Evolutionary conservation across 176 grass and related monocot species (phyloP), one percentile per base, ranked within the genome.

Genomic region (Bolboschoenus planiculmis): DNA sequence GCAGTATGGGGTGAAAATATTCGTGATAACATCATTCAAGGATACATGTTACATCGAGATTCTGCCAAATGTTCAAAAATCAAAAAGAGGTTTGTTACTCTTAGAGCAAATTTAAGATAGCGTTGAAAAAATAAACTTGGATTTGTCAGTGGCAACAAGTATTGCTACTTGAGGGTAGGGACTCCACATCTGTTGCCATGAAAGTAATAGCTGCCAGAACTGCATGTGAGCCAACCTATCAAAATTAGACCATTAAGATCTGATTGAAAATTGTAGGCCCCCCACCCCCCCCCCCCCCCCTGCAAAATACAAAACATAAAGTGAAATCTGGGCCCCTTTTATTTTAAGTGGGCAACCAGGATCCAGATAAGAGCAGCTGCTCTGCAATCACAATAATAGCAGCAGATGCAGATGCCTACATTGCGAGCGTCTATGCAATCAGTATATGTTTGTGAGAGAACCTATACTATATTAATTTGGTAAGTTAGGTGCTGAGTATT

Each of bases 1-100:
- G 80, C 86, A 93, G 91, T 93, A 93, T 33, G 91, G 91, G 16
- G 88, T 93, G 72, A 93, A 93, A 86, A 90, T 93, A 87, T 90
- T 93, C 82, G 88, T 93, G 43, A 93, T 93, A 84, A 93, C 88
- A 83, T 93, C 91, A 9, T 93, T 93, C 86, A 88, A 88, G 86
- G 86, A 93, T 88, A 93, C 91, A 18, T 90, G 91, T 75, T 93
- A 93, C 55, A 93, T 93, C 46, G 88, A 93, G 84, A 93, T 90
- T 86, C 80, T 86, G 51, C 91, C 88, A 30, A 88, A 85, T 27
- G 55, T 72, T 86, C 47, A 90, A 73, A 93, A 90, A 71, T 93
- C 91, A 78, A 88, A 88, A 44, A 79, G 88, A 93, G 91, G 88
- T 93, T 86, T 77, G 77, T 57, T 34, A 54, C 4, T 76, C 51